These are phyloP conservation scores for Cucurbita moschata DNA, from an alignment of 306 rosid genomes.

Conservation along the genomic window DNA sequence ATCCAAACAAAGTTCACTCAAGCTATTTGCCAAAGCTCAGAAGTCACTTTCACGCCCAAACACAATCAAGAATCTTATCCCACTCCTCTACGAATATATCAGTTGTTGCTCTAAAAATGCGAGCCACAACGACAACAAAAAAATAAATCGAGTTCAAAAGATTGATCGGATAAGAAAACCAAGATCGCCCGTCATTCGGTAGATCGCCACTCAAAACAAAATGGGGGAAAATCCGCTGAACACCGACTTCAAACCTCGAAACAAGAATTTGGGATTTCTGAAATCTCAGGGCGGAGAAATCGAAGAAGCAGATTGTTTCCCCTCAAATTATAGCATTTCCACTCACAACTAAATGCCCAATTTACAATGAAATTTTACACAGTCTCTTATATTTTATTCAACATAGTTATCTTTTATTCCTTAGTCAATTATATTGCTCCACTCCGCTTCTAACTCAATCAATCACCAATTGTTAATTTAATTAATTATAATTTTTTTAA, in stretches of 20 bases:
- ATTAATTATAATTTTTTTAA: not conserved
- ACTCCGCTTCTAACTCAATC: not conserved
- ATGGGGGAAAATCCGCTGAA: not conserved
- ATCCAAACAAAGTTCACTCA: not conserved
- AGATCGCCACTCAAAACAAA: not conserved
- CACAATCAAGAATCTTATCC: not conserved
- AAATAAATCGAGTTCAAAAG: not conserved
- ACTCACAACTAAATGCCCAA: not conserved
- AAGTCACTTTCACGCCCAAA: not conserved
- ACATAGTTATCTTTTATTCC: not conserved
- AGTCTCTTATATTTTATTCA: not conserved
- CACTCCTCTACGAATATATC: not conserved
- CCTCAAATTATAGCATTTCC: not conserved
- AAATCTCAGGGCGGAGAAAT: constrained; percentile 8
- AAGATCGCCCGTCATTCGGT: too few species aligned
- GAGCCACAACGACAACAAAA: not conserved
- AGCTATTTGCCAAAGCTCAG: not conserved
- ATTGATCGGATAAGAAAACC: not conserved
- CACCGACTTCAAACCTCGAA: not conserved
- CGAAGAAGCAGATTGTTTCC: not conserved
- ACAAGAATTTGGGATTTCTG: not conserved
- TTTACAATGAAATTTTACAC: not conserved
- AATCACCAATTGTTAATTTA: not conserved
- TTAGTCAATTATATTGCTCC: not conserved
- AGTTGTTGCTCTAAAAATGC: not conserved